Percentiles rank a stretch among this genome's conserved stretches.
These are phyloP conservation scores for Metschnikowia rubicola DNA, from an alignment of 805 yeast species.

Conservation along the genomic window DNA sequence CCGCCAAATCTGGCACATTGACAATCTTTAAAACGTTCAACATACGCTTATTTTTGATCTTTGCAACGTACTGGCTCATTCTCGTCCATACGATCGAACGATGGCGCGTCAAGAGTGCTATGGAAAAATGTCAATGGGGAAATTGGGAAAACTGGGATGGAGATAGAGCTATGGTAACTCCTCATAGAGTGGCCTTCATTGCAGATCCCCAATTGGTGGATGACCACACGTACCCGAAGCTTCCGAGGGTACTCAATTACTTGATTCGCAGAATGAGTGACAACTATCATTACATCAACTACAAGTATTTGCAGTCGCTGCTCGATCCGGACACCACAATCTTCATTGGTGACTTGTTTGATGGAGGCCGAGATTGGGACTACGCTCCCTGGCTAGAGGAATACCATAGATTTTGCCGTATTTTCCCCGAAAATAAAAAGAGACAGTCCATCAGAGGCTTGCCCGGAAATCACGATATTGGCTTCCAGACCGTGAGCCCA, in stretches of 20 bases:
- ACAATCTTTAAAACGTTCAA: not conserved
- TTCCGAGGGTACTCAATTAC: slow-evolving; percentile 48
- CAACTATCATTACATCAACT: slow-evolving; percentile 74
- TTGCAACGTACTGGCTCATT: slow-evolving; percentile 23
- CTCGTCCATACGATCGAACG: slow-evolving; percentile 33
- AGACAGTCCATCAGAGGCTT: slow-evolving; percentile 37
- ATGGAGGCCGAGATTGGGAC: slow-evolving; percentile 90
- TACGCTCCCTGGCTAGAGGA: slow-evolving; percentile 68
- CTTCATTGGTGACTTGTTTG: slow-evolving; percentile 89
- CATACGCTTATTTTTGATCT: not conserved
- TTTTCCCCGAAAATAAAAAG: slow-evolving; percentile 58
- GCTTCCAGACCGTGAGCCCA: slow-evolving; percentile 73
- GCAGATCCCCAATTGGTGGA: slow-evolving; percentile 98
- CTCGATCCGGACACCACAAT: slow-evolving; percentile 74
- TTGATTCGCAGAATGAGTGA: slow-evolving; percentile 67
- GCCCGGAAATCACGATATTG: slow-evolving; percentile 97
- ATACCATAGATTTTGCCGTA: slow-evolving; percentile 57
- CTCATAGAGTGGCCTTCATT: slow-evolving; percentile 53
- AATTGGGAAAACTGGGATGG: slow-evolving; percentile 60
- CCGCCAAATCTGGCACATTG: no score
- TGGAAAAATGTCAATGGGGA: slow-evolving; percentile 49
- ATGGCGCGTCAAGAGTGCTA: slow-evolving; percentile 22
- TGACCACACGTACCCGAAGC: slow-evolving; percentile 76
- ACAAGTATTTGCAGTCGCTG: slow-evolving; percentile 51
- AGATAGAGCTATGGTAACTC: slow-evolving; percentile 20